Evolutionary conservation across 768 basidiomycete species (phyloP), one percentile per base, ranked within the genome.

Genomic region (Panellus pusillus): DNA sequence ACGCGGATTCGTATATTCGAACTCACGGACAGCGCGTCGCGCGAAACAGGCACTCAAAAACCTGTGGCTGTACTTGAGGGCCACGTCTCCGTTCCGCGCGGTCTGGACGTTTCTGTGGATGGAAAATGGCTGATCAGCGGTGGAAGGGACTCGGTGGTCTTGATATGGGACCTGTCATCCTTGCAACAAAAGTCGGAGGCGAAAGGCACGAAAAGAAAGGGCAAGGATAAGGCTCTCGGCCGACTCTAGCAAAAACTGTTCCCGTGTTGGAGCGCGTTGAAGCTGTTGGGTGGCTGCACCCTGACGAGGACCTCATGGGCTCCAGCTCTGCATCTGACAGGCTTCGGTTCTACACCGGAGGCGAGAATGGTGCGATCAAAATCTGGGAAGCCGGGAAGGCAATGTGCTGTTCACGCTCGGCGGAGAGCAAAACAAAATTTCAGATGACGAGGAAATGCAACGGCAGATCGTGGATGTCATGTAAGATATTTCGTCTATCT

Each of bases 1-100:
- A 91, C 91, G 31, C 83, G 86, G 44, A 87, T 98, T 53, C 83
- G 97, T n/a, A 79, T 98, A 43, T 98, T 95, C 70, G 90, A 98
- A 68, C 75, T 98, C 46, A 81, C 81, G 20, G 81, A 85, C 38
- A 76, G 74, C n/a, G 73, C 79, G 15, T 79, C 84, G 28, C 80
- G 81, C 15, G 75, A 79, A 15, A 75, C 78, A 46, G 77, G 79
- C 35, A 72, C 75, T 15, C 75, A 82, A 50, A 83, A 87, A 68
- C 83, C 92, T 40, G 74, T 87, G 53, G 85, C 85, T 11, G 78
- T 95, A n/a, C 75, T 99, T 15, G 95, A 98, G 62, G 97, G 95
- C 0, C 97, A 99, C 69, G 89, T 91, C 38, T 94, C 91, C 35
- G 95, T 98, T 35, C 94, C 96, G 9, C 78, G 97, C 51, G 94